Percentiles rank a stretch among this genome's conserved stretches.
These are phyloP conservation scores for Choiromyces venosus DNA, from an alignment of 495 filamentous ascomycete genomes.

Conservation along the genomic window DNA sequence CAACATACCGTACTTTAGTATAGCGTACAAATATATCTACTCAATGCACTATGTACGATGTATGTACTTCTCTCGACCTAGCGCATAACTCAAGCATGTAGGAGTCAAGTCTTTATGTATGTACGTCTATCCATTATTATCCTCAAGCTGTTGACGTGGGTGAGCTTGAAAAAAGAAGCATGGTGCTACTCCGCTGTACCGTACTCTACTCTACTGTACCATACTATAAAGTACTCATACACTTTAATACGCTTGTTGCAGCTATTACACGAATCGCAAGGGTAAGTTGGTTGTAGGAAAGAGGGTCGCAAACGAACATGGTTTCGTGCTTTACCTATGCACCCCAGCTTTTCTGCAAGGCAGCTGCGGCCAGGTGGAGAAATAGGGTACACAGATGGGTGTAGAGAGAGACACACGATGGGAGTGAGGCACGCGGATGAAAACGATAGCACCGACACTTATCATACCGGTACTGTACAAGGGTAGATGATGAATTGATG, in stretches of 20 bases:
- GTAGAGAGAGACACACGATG: constrained; percentile 26
- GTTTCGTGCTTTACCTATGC: constrained; percentile 15
- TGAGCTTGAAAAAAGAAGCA: neutral
- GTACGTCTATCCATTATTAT: neutral
- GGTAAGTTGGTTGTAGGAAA: neutral
- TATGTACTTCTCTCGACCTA: neutral
- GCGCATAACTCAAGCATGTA: neutral
- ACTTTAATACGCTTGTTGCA: neutral
- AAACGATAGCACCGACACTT: neutral
- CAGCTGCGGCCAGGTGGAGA: constrained; percentile 30
- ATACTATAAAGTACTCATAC: neutral
- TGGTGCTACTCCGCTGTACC: neutral
- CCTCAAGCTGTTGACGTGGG: neutral
- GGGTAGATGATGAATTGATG: no score
- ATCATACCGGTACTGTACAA: no score
- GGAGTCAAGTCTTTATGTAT: neutral
- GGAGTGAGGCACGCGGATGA: constrained; percentile 11
- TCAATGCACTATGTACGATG: constrained; percentile 1
- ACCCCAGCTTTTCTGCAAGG: constrained; percentile 38
- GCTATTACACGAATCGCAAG: neutral
- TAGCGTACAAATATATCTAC: neutral
- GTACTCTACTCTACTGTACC: neutral
- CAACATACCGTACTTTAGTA: neutral
- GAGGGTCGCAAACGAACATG: constrained; percentile 9
- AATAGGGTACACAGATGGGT: constrained; percentile 22